These are phyloP conservation scores for Xylaria intraflava DNA, from an alignment of 495 filamentous ascomycete species.

Conservation along the genomic window DNA sequence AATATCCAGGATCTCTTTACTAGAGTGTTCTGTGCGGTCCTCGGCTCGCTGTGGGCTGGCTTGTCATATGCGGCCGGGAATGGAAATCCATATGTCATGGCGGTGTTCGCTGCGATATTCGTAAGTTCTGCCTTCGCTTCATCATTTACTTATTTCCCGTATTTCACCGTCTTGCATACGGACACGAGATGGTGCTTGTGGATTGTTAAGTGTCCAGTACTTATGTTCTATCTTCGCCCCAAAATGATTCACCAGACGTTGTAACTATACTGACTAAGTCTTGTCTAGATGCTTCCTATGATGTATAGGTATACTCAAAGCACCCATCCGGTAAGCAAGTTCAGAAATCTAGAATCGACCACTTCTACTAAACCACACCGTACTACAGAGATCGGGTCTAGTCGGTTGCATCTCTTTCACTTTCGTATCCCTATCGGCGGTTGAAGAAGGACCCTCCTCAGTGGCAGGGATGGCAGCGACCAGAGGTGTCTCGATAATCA, in stretches of 20 bases:
- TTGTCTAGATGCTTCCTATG: conserved; percentile 44
- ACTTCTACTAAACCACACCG: neutral
- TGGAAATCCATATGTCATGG: conserved; percentile 49
- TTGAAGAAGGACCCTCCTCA: conserved; percentile 25
- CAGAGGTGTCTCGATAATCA: conserved; percentile 41
- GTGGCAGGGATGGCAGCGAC: conserved; percentile 40
- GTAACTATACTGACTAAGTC: neutral
- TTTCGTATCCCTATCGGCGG: conserved; percentile 16
- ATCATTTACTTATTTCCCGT: neutral
- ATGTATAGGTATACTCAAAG: conserved; percentile 51
- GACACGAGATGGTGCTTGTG: neutral
- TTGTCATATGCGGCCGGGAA: conserved; percentile 42
- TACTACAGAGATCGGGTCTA: conserved; percentile 36
- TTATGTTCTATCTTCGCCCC: neutral
- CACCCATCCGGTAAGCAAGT: conserved; percentile 40
- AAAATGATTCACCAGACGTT: neutral
- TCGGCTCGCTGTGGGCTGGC: conserved; percentile 51
- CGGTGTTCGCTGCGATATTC: conserved; percentile 49
- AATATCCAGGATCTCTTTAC: conserved; percentile 49
- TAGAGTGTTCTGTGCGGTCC: conserved; percentile 36
- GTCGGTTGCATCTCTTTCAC: conserved; percentile 50
- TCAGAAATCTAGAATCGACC: neutral
- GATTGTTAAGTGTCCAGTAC: neutral
- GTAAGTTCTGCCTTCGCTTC: neutral
- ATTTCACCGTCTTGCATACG: neutral